Evolutionary conservation across 73 alveolate genomes (phyloP).

Genomic region (Stentor roeselii): DNA sequence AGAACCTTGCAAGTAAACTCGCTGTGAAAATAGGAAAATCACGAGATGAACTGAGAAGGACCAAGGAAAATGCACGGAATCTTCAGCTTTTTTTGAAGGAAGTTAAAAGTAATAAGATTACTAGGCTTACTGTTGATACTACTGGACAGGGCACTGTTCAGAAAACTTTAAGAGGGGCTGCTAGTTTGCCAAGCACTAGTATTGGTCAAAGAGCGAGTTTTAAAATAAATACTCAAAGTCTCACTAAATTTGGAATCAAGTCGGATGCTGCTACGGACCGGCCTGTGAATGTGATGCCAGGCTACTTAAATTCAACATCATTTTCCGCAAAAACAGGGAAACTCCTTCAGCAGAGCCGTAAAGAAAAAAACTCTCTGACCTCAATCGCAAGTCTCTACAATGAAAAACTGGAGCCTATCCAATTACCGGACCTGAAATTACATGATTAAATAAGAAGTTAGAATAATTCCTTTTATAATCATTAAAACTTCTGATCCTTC

Average conservation of each 20-base stretch:
- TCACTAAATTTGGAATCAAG: slow-evolving; percentile 8
- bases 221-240: neutral
- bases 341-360: slow-evolving; percentile 3
- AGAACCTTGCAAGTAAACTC: slow-evolving; percentile 49
- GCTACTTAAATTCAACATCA: neutral
- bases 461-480: too few species aligned
- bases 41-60: slow-evolving; percentile 52
- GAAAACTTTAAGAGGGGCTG: neutral
- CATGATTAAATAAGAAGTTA: too few species aligned
- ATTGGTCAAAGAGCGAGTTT: neutral
- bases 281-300: slow-evolving; percentile 23
- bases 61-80: slow-evolving; percentile 56
- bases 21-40: slow-evolving; percentile 51
- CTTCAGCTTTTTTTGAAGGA: slow-evolving; percentile 24
- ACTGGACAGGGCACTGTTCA: neutral
- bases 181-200: neutral
- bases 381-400: neutral
- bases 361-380: slow-evolving; percentile 18
- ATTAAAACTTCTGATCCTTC: too few species aligned
- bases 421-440: too few species aligned
- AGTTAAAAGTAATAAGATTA: neutral
- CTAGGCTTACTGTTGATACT: neutral
- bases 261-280: slow-evolving; percentile 11
- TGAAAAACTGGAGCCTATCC: slow-evolving; percentile 16
- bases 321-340: slow-evolving; percentile 23